Base-by-base conservation (phyloP, 495 filamentous ascomycete species). In the Talaromyces thailandensis region DNA sequence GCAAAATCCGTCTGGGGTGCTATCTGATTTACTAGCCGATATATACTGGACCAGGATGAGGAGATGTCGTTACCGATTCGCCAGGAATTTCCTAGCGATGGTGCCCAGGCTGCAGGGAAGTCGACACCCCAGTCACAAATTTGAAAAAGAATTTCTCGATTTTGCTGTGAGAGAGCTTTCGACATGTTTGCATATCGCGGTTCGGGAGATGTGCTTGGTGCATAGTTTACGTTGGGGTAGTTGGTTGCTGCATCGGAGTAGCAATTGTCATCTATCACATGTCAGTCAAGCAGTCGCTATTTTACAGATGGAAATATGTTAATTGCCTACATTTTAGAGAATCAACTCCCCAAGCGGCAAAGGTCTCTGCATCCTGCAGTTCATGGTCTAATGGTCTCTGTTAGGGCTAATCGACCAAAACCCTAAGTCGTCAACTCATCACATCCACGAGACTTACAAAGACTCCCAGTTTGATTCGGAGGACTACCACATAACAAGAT, bases 41-140 rank as follows among this genome's bases (percentile, higher is more conserved):
- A 82, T 58, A 85, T 74, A 18, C 69, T 71, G 31, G 75, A 73
- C 80, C 82, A 84, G 31, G 72, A 70, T 12, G 77, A 76, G 63
- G 75, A 79, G 64, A 83, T 84, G 64, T 86, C 82, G 60, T 80
- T 82, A 58, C 75, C 79, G 62, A 83, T 83, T 45, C 81, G 67
- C 75, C 81, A 84, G 8, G 73, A 73, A 60, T 82, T 75, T 11
- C 77, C 77, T 3, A 82, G 70, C 1, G 66, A 61, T 0, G 78
- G 73, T 0, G 80, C 81, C 80, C 80, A 84, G 6, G 72, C 68
- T 0, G 76, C 75, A 0, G 80, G 76, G 60, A 81, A 75, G 32
- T 78, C 75, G 8, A 83, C 65, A 1, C 78, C 81, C 79, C 80
- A 83, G 69, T 83, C 79, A 61, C 81, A 83, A 40, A 82, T 76